These are phyloP conservation scores for Cucurbita moschata DNA, from an alignment of 306 rosid species.

Conservation along the genomic window DNA sequence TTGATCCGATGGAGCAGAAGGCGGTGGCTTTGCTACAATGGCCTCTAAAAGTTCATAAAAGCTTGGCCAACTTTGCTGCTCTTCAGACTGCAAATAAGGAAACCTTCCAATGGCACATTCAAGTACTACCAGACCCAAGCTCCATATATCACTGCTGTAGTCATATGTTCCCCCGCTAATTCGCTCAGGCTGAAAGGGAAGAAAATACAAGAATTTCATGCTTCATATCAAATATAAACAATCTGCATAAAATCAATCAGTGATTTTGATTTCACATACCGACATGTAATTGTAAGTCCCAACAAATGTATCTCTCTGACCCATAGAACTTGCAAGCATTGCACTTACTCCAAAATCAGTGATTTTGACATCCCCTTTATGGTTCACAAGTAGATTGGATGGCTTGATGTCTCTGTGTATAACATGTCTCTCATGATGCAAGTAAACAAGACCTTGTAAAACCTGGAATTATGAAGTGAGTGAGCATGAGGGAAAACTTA, in stretches of 20 bases:
- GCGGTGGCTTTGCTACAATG: constrained; percentile 84
- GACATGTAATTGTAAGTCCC: constrained; percentile 99
- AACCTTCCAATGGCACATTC: constrained; percentile 96
- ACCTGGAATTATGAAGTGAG: constrained; percentile 36
- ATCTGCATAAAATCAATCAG: background rate
- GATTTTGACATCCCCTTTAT: constrained; percentile 91
- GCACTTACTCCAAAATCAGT: constrained; percentile 99
- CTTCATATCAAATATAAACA: background rate
- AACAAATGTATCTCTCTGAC: constrained; percentile 94
- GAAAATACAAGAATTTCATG: constrained; percentile 2
- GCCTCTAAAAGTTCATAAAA: constrained; percentile 92
- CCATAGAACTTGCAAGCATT: constrained; percentile 85
- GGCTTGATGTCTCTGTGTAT: constrained; percentile 97
- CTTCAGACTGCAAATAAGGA: constrained; percentile 86
- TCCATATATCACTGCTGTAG: constrained; percentile 94
- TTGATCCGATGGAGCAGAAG: constrained; percentile 85
- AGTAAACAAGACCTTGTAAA: constrained; percentile 83
- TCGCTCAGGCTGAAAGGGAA: constrained; percentile 70
- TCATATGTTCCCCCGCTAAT: constrained; percentile 83
- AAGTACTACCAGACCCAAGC: constrained; percentile 91
- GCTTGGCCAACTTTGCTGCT: constrained; percentile 78
- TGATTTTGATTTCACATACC: constrained; percentile 38
- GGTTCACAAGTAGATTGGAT: constrained; percentile 88
- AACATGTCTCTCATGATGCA: constrained; percentile 88
- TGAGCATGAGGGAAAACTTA: background rate